phyloP scores from a whole-genome alignment of 768 basidiomycete genomes.

The Fibroporia radiculosa region DNA sequence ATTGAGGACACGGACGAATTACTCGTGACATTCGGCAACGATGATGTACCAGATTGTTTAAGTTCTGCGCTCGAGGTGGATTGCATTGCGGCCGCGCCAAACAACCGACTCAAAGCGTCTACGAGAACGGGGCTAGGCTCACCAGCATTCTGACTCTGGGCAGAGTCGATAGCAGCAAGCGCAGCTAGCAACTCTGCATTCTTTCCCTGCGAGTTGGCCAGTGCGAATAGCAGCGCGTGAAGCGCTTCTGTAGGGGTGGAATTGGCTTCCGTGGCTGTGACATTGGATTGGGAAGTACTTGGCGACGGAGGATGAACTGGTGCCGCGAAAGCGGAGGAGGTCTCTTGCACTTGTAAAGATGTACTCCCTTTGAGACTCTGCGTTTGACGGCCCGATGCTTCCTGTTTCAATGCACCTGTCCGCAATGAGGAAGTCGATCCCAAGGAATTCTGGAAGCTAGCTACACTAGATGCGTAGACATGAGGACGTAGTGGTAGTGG shows the following conservation, averaged over 20 bases:
- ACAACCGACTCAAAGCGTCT: constrained; percentile 34
- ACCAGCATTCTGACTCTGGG: neutral
- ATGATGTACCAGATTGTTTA: constrained; percentile 16
- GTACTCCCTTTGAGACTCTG: neutral
- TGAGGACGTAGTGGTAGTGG: neutral
- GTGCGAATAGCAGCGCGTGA: constrained; percentile 12
- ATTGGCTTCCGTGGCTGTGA: neutral
- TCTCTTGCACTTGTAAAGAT: neutral
- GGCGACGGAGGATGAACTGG: neutral
- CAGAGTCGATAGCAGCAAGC: constrained; percentile 21
- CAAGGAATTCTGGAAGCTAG: no score
- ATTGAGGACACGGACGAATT: neutral
- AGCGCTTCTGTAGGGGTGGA: constrained; percentile 8
- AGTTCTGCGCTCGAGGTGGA: no score
- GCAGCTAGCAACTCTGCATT: constrained; percentile 21
- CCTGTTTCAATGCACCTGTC: no score
- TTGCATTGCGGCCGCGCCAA: constrained; percentile 33
- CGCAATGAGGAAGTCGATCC: no score
- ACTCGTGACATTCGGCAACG: constrained; percentile 1
- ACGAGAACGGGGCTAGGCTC: constrained; percentile 35
- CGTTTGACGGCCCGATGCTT: neutral
- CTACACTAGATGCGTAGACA: no score
- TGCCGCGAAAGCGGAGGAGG: neutral
- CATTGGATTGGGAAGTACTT: neutral
- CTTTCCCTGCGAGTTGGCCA: constrained; percentile 11